Evolutionary conservation across 257 asterid species (phyloP), one percentile per base, ranked within the genome.

Genomic region (Fraxinus cuspidata): DNA sequence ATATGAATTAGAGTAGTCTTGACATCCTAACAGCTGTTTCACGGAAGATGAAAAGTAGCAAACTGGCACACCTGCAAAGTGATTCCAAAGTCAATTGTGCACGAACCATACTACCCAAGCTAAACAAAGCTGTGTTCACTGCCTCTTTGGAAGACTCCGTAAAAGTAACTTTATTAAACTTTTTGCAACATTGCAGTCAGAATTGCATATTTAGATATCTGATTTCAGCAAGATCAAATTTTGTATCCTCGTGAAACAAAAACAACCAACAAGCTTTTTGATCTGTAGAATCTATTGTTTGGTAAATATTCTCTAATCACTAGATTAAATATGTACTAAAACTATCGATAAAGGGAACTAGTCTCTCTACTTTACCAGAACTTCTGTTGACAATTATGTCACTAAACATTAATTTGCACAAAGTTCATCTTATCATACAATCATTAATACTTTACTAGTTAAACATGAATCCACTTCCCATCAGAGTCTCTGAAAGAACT

Each of bases 11-110:
- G 84, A 71, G 70, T 66, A 76, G 76, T 83, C 88, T 77, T 83
- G 88, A 83, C 83, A 68, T 65, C 72, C 83, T 69, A 76, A 74
- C 83, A 93, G 84, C 81, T 87, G 86, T 75, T 84, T 87, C 85
- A 95, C 74, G 35, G 96, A 84, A 84, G 92, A 86, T 44, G 90
- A 84, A 81, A 76, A 89, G 81, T 78, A 81, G 79, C 99, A 96
- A 85, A 93, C 82, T 77, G 86, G 83, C 38, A 87, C 87, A 79
- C 91, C 99, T 95, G 88, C 80, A 83, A 81, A 72, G 78, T 60
- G 64, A 86, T 85, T 70, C 71, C 71, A 69, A 38, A 78, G 70
- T 84, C 82, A 86, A 67, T 15, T 35, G 28, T 49, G 75, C 76
- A 56, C 8, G 69, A 71, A 69, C 21, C 73, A 67, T 29, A 11